phyloP scores from a whole-genome alignment of 139 green algal genomes.

The Chlamydomonas incerta region DNA sequence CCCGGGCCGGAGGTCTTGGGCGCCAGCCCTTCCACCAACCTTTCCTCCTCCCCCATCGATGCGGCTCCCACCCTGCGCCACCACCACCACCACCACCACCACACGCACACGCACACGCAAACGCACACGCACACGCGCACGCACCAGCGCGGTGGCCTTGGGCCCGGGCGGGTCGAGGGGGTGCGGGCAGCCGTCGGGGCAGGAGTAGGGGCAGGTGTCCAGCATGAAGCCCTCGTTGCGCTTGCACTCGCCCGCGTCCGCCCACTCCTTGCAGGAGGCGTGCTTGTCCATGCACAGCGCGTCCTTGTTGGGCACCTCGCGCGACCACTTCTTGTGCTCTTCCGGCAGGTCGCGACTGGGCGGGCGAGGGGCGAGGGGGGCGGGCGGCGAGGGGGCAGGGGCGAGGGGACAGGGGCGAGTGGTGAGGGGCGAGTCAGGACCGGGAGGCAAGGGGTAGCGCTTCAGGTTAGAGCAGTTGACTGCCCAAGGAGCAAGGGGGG shows the following conservation, averaged over 20 bases:
- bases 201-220: constrained; percentile 38
- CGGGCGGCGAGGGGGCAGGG: not conserved
- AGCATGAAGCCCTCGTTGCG: constrained; percentile 59
- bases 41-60: not conserved
- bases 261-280: constrained; percentile 37
- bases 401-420: too few species aligned
- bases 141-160: constrained; percentile 48
- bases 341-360: constrained; percentile 43
- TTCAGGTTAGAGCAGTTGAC: too few species aligned
- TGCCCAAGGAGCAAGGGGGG: too few species aligned
- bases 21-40: too few species aligned
- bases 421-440: too few species aligned
- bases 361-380: too few species aligned
- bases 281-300: constrained; percentile 33
- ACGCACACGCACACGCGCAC: too few species aligned
- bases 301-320: constrained; percentile 35
- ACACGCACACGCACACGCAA: too few species aligned
- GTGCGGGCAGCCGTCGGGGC: constrained; percentile 48
- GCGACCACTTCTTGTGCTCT: constrained; percentile 13
- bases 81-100: too few species aligned
- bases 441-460: too few species aligned
- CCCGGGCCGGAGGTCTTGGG: too few species aligned
- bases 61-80: too few species aligned
- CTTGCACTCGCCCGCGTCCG: constrained; percentile 49
- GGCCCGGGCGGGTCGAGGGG: constrained; percentile 41